phyloP scores from a whole-genome alignment of 1,284 basidiomycete species.

The Thecaphora frezii region DNA sequence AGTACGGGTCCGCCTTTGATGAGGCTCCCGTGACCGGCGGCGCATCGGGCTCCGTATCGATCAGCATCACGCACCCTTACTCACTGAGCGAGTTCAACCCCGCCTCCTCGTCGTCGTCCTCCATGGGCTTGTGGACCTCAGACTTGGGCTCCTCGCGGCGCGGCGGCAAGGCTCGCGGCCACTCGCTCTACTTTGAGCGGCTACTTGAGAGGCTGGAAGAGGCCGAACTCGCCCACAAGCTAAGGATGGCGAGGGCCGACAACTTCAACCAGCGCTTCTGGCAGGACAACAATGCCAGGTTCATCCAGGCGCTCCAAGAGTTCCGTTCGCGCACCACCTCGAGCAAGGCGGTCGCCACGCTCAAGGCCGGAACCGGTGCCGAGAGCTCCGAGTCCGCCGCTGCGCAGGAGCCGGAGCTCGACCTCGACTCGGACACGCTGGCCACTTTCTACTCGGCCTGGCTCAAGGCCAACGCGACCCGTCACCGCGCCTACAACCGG shows the following conservation, averaged over 20 bases:
- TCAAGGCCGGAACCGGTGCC: neutral
- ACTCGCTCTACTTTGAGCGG: slow-evolving; percentile 34
- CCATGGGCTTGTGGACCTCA: slow-evolving; percentile 14
- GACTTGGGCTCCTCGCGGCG: slow-evolving; percentile 4
- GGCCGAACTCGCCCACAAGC: slow-evolving; percentile 45
- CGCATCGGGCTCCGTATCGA: slow-evolving; percentile 4
- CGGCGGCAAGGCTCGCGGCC: slow-evolving; percentile 1
- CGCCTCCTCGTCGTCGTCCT: neutral
- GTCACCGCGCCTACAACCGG: slow-evolving; percentile 52
- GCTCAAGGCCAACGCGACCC: slow-evolving; percentile 41
- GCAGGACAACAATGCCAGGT: slow-evolving; percentile 54
- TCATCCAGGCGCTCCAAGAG: slow-evolving; percentile 39
- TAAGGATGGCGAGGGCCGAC: slow-evolving; percentile 43
- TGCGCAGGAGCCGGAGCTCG: slow-evolving; percentile 14
- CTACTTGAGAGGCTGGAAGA: slow-evolving; percentile 39
- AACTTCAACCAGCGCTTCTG: slow-evolving; percentile 57
- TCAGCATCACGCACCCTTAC: slow-evolving; percentile 45
- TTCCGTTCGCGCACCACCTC: slow-evolving; percentile 24
- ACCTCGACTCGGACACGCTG: slow-evolving; percentile 26
- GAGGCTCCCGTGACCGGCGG: slow-evolving; percentile 5
- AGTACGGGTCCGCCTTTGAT: slow-evolving; percentile 45
- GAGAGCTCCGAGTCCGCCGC: slow-evolving; percentile 1
- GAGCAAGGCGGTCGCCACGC: slow-evolving; percentile 27
- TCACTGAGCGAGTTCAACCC: slow-evolving; percentile 47
- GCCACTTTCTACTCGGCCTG: slow-evolving; percentile 55